phyloP scores from a whole-genome alignment of 495 filamentous ascomycete genomes.

The Schizothecium vesticola region DNA sequence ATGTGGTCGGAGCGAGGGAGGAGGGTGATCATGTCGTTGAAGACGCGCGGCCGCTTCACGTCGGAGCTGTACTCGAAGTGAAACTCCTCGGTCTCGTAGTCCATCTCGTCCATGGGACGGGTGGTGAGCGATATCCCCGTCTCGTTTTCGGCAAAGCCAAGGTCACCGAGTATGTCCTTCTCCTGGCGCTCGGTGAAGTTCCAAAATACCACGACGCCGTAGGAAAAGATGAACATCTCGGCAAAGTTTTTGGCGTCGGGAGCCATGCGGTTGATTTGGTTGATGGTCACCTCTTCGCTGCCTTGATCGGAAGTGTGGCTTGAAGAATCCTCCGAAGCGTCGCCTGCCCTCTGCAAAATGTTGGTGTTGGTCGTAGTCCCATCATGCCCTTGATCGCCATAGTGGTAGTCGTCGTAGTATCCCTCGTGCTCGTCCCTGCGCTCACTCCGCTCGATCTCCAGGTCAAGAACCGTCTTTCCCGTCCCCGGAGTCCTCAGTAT shows the following conservation, averaged over 20 bases:
- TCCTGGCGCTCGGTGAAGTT: slow-evolving; percentile 95
- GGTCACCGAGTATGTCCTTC: slow-evolving; percentile 91
- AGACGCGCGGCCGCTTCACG: slow-evolving; percentile 81
- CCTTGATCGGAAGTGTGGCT: slow-evolving; percentile 8
- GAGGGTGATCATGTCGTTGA: slow-evolving; percentile 98
- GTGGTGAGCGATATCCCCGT: slow-evolving; percentile 57
- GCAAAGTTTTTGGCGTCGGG: slow-evolving; percentile 70
- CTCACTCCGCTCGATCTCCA: slow-evolving; percentile 95
- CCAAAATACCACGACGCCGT: slow-evolving; percentile 98
- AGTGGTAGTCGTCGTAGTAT: slow-evolving; percentile 49
- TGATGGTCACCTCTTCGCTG: slow-evolving; percentile 17
- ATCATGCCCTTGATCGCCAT: slow-evolving; percentile 15
- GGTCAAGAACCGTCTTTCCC: slow-evolving; percentile 78
- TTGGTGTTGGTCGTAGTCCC: slow-evolving; percentile 8
- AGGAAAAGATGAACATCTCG: slow-evolving; percentile 97
- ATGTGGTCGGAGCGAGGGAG: slow-evolving; percentile 87
- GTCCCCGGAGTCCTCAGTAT: slow-evolving; percentile 88
- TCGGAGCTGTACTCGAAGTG: slow-evolving; percentile 93
- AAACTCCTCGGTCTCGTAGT: slow-evolving; percentile 98
- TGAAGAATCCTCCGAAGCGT: slow-evolving; percentile 3
- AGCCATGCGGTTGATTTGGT: slow-evolving; percentile 47
- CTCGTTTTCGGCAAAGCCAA: slow-evolving; percentile 77
- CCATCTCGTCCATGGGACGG: slow-evolving; percentile 67
- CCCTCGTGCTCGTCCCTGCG: slow-evolving; percentile 83
- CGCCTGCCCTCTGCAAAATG: slow-evolving; percentile 12